phyloP scores from a whole-genome alignment of 2,329 filamentous ascomycete species.

The Fusarium nygamai region DNA sequence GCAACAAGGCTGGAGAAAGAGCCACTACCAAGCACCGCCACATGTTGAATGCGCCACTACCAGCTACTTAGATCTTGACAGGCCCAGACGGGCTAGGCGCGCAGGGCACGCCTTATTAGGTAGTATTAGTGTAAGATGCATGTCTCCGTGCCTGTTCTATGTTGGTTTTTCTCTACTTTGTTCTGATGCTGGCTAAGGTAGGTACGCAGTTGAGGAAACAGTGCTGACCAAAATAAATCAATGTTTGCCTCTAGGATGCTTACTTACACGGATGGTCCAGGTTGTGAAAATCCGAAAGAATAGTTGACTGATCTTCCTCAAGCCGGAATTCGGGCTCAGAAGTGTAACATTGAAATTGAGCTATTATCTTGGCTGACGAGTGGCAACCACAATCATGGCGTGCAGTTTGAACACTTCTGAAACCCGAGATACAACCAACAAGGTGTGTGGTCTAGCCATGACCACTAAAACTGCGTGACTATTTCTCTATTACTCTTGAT shows the following conservation, averaged over 20 bases:
- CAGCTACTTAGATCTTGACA: background rate
- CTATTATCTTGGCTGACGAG: background rate
- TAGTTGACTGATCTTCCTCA: background rate
- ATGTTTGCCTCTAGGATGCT: background rate
- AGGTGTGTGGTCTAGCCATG: background rate
- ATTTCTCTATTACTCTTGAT: background rate
- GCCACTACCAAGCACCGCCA: constrained; percentile 32
- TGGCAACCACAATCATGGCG: constrained; percentile 3
- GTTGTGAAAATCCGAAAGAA: background rate
- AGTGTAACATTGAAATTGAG: background rate
- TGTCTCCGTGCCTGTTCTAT: background rate
- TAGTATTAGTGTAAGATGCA: background rate
- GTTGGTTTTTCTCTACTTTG: background rate
- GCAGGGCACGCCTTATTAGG: background rate
- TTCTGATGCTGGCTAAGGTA: background rate
- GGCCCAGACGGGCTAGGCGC: background rate
- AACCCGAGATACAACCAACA: constrained; percentile 5
- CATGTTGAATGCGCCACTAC: background rate
- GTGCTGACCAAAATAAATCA: background rate
- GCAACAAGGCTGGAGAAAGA: constrained; percentile 35
- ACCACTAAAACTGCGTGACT: background rate
- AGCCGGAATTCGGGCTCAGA: background rate
- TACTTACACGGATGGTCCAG: background rate
- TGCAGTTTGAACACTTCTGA: constrained; percentile 15
- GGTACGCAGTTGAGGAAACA: background rate